Conservation (phyloP, 1,284 basidiomycete genomes). For the Puccinia brachypodii region DNA sequence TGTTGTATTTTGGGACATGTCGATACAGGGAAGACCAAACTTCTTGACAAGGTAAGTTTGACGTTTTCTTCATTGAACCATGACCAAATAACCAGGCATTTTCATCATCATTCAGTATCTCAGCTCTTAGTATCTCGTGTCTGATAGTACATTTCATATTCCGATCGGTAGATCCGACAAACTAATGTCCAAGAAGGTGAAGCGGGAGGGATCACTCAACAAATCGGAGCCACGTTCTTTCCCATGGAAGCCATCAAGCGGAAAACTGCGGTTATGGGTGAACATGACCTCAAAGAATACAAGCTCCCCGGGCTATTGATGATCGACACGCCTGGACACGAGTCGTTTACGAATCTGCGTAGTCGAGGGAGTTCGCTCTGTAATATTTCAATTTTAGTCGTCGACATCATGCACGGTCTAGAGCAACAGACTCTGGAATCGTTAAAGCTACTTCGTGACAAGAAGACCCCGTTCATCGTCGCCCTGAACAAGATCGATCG, state of each 20-base stretch:
- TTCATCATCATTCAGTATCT: background rate
- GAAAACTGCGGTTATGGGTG: slow-evolving; percentile 90
- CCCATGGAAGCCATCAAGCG: slow-evolving; percentile 91
- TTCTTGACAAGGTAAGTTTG: slow-evolving; percentile 83
- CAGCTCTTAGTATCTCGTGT: background rate
- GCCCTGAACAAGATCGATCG: slow-evolving; percentile 99
- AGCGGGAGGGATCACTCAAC: slow-evolving; percentile 99
- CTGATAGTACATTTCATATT: background rate
- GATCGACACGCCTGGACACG: slow-evolving; percentile 99
- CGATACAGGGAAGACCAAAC: slow-evolving; percentile 99
- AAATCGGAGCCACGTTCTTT: slow-evolving; percentile 99
- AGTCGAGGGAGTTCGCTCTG: slow-evolving; percentile 94
- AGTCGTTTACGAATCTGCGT: slow-evolving; percentile 97
- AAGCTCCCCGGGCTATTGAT: slow-evolving; percentile 94
- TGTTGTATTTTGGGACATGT: slow-evolving; percentile 99
- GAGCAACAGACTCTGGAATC: slow-evolving; percentile 98
- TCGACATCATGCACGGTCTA: slow-evolving; percentile 99
- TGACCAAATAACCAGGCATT: background rate
- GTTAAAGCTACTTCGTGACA: slow-evolving; percentile 83
- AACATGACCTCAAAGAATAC: slow-evolving; percentile 80
- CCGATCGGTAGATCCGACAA: slow-evolving; percentile 76
- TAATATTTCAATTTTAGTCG: slow-evolving; percentile 98
- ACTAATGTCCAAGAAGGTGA: slow-evolving; percentile 99
- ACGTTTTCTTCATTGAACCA: background rate
- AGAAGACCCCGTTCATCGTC: slow-evolving; percentile 98